Percentiles rank a stretch among this genome's conserved stretches.
These are phyloP conservation scores for Geotrichum histeridarum DNA, from an alignment of 1,139 yeast species.

Conservation along the genomic window DNA sequence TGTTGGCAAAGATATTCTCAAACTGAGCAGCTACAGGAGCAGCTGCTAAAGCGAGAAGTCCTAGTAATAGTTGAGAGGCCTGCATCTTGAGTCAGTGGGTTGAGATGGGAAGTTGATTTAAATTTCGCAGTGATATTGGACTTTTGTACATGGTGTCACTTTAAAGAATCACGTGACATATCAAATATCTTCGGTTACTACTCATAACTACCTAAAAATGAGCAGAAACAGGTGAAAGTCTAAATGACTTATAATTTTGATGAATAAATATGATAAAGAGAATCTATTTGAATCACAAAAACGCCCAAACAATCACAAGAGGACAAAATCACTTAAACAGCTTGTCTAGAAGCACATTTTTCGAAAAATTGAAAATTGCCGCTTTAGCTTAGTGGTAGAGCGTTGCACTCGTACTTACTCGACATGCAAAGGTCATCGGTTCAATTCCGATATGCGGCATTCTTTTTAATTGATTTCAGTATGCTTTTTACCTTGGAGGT, in stretches of 20 bases:
- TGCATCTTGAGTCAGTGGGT: background rate
- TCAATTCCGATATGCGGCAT: constrained; percentile 7
- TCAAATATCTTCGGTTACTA: too few relatives aligned
- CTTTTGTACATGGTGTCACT: too few relatives aligned
- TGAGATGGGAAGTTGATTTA: background rate
- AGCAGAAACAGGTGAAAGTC: too few relatives aligned
- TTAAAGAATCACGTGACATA: too few relatives aligned
- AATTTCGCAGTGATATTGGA: too few relatives aligned
- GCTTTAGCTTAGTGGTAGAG: constrained; percentile 21
- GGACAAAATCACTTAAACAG: too few relatives aligned
- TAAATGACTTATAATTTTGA: too few relatives aligned
- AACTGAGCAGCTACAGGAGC: constrained; percentile 27
- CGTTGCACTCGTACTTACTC: constrained; percentile 16
- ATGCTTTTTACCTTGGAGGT: too few relatives aligned
- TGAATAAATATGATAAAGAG: too few relatives aligned
- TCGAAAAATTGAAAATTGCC: constrained; percentile 9
- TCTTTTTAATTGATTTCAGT: background rate
- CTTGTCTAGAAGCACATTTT: background rate
- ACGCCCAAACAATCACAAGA: too few relatives aligned
- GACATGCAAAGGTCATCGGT: constrained; percentile 9
- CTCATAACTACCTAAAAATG: too few relatives aligned
- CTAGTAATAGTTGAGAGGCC: background rate
- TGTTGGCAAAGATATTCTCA: constrained; percentile 37
- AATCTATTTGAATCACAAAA: too few relatives aligned
- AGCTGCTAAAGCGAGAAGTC: background rate